A percentile compares a stretch with the other conserved stretches of the same genome.
These are phyloP conservation scores for Andrographis paniculata DNA, from an alignment of 305 asterid genomes.

Conservation along the genomic window DNA sequence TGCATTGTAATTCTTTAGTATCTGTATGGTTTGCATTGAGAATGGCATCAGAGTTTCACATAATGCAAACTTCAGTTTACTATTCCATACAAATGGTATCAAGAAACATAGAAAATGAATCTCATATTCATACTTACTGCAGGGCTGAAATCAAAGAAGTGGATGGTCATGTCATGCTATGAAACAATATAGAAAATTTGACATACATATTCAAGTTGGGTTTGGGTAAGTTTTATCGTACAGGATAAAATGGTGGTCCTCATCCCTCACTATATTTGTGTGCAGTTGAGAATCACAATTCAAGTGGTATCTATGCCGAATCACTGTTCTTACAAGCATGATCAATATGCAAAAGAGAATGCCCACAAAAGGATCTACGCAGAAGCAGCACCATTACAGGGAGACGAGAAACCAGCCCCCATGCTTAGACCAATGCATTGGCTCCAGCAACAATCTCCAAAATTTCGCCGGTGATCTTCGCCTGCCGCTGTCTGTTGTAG, in stretches of 20 bases:
- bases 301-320: conserved; percentile 22
- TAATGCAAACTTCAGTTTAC: no score
- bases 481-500: conserved; percentile 88
- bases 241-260: conserved; percentile 30
- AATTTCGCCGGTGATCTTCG: conserved; percentile 91
- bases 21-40: neutral
- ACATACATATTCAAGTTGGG: conserved; percentile 17
- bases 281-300: conserved; percentile 28
- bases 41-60: neutral
- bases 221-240: conserved; percentile 20
- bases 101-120: neutral
- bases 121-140: neutral
- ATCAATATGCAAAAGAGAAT: conserved; percentile 18
- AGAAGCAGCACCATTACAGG: conserved; percentile 22
- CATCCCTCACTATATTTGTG: conserved; percentile 31
- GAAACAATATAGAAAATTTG: conserved; percentile 8
- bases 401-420: conserved; percentile 6
- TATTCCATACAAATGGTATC: no score
- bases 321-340: conserved; percentile 21
- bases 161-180: conserved; percentile 1
- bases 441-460: conserved; percentile 95
- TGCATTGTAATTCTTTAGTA: neutral
- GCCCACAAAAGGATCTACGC: conserved; percentile 27
- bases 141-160: neutral
- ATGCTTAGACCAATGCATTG: conserved; percentile 36